Conservation (phyloP, 2,329 filamentous ascomycete species). For the Calonectria crousiana region DNA sequence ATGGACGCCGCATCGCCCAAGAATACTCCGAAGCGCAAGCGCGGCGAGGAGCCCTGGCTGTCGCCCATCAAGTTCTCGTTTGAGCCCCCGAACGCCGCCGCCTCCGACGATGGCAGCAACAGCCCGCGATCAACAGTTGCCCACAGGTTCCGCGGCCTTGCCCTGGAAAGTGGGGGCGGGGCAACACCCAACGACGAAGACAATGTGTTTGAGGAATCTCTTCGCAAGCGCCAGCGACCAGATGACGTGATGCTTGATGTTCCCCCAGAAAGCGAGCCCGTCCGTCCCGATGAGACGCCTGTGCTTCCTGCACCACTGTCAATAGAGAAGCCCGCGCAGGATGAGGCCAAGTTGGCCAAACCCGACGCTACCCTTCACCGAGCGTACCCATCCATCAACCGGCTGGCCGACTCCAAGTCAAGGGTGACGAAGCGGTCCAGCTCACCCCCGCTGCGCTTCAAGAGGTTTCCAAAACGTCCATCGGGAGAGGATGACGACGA, state of each 20-base stretch:
- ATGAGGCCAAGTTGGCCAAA: constrained; percentile 28
- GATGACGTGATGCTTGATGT: constrained; percentile 49
- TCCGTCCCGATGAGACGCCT: constrained; percentile 25
- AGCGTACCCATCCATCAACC: constrained; percentile 55
- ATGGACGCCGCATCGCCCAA: constrained; percentile 41
- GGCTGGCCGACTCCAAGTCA: constrained; percentile 54
- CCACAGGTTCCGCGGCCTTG: constrained; percentile 65
- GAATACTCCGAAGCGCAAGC: constrained; percentile 61
- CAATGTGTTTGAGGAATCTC: constrained; percentile 47
- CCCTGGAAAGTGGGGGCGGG: constrained; percentile 61
- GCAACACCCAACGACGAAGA: constrained; percentile 44
- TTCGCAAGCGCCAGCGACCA: constrained; percentile 54
- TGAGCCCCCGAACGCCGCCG: constrained; percentile 47
- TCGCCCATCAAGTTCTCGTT: constrained; percentile 62
- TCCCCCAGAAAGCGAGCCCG: constrained; percentile 20
- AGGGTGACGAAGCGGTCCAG: constrained; percentile 50
- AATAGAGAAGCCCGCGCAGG: constrained; percentile 10
- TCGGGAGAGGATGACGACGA: constrained; percentile 47
- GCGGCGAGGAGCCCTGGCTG: constrained; percentile 50
- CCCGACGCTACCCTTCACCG: constrained; percentile 42
- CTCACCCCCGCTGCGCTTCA: constrained; percentile 54
- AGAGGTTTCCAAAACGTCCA: constrained; percentile 35
- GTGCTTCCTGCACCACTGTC: constrained; percentile 16
- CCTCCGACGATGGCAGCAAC: constrained; percentile 59
- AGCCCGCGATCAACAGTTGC: constrained; percentile 67